phyloP scores from a whole-genome alignment of 2,329 filamentous ascomycete genomes.

The Aspergillus unguis region DNA sequence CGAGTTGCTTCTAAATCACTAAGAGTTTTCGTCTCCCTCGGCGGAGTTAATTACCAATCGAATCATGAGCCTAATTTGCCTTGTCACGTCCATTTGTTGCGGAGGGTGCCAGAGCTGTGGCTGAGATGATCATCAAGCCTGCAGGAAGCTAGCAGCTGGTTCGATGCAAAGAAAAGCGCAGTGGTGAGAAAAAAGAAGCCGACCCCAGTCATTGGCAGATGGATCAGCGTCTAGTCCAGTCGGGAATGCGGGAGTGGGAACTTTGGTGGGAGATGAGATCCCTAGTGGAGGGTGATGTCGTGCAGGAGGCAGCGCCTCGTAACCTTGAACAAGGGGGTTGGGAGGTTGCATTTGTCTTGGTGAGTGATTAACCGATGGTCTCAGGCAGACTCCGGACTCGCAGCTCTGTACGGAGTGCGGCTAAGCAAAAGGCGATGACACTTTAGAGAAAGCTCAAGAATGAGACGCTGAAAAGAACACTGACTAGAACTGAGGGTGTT shows the following conservation, averaged over 20 bases:
- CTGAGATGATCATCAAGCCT: slow-evolving; percentile 25
- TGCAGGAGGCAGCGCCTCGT: slow-evolving; percentile 22
- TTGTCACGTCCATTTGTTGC: slow-evolving; percentile 7
- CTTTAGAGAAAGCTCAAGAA: too few relatives aligned
- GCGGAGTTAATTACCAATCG: slow-evolving; percentile 5
- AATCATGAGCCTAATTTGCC: background rate
- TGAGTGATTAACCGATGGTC: background rate
- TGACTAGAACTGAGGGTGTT: too few relatives aligned
- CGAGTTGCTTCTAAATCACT: background rate
- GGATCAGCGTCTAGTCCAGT: slow-evolving; percentile 11
- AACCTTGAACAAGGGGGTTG: slow-evolving; percentile 20
- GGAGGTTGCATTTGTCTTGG: slow-evolving; percentile 19
- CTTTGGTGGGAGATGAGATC: slow-evolving; percentile 6
- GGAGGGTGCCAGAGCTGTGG: slow-evolving; percentile 18
- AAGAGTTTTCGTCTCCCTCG: slow-evolving; percentile 2
- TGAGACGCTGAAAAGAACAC: too few relatives aligned
- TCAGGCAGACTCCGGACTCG: too few relatives aligned
- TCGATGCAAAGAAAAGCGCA: slow-evolving; percentile 17
- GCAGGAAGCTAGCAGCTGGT: slow-evolving; percentile 31
- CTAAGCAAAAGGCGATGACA: too few relatives aligned
- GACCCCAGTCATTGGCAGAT: slow-evolving; percentile 16
- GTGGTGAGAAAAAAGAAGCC: slow-evolving; percentile 19
- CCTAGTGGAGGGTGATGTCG: slow-evolving; percentile 19
- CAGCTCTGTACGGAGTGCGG: too few relatives aligned
- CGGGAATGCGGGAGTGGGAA: slow-evolving; percentile 11